phyloP scores from a whole-genome alignment of 2,329 filamentous ascomycete species.

The Cyphellophora attinorum region DNA sequence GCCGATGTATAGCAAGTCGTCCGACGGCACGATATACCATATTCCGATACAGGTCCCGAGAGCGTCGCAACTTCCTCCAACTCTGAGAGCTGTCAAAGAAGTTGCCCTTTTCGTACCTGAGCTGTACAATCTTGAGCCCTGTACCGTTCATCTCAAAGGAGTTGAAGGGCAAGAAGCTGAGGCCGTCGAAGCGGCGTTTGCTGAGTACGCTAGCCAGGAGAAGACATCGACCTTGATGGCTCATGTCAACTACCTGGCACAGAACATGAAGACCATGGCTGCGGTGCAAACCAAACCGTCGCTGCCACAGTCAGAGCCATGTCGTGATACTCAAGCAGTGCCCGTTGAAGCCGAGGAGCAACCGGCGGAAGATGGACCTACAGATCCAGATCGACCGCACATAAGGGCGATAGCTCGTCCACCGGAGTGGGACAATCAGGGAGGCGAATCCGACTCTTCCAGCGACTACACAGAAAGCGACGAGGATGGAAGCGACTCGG shows the following conservation, averaged over 20 bases:
- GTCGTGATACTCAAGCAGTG: too few species aligned
- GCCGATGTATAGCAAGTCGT: slow-evolving; percentile 56
- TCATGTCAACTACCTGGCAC: slow-evolving; percentile 64
- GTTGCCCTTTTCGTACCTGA: slow-evolving; percentile 60
- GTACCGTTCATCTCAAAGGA: slow-evolving; percentile 57
- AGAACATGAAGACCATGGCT: slow-evolving; percentile 60
- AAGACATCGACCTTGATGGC: slow-evolving; percentile 57
- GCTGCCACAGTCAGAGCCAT: background rate
- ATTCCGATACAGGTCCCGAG: slow-evolving; percentile 60
- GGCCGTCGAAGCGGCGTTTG: slow-evolving; percentile 56
- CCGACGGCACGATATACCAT: slow-evolving; percentile 61
- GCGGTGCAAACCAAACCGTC: slow-evolving; percentile 3
- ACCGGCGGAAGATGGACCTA: slow-evolving; percentile 8
- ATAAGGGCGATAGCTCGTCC: slow-evolving; percentile 65
- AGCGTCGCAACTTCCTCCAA: slow-evolving; percentile 48
- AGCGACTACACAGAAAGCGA: slow-evolving; percentile 23
- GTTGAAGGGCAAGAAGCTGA: slow-evolving; percentile 52
- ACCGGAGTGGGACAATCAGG: slow-evolving; percentile 57
- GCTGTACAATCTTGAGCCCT: slow-evolving; percentile 61
- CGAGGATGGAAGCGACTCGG: slow-evolving; percentile 27
- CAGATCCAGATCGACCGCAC: slow-evolving; percentile 46
- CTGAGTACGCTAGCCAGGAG: slow-evolving; percentile 46
- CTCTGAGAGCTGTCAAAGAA: slow-evolving; percentile 52
- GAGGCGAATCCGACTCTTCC: slow-evolving; percentile 26
- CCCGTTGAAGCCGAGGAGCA: slow-evolving; percentile 5